Percentiles rank a stretch among this genome's conserved stretches.
Evolutionary conservation across 1,284 basidiomycete species (phyloP).

Genomic region (Takashimella koratensis): DNA sequence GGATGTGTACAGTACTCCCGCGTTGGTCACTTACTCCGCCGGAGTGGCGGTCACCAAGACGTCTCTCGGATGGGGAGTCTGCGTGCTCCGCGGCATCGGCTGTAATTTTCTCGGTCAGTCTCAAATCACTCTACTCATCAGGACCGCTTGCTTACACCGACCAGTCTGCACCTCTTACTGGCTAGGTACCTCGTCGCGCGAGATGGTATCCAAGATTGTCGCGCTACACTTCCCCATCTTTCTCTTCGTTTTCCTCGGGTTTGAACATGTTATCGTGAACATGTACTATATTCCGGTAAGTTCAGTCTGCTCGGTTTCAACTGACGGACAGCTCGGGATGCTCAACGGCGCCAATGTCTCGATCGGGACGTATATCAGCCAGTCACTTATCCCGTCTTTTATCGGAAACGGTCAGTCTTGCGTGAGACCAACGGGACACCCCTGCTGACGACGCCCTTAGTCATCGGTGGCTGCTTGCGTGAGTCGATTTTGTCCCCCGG

Average conservation of each 20-base stretch:
- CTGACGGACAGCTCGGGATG: slow-evolving; percentile 23
- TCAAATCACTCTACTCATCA: background rate
- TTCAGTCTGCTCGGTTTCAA: background rate
- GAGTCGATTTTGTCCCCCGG: background rate
- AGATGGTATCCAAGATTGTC: slow-evolving; percentile 39
- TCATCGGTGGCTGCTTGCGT: slow-evolving; percentile 18
- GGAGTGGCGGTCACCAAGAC: slow-evolving; percentile 25
- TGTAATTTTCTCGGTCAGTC: slow-evolving; percentile 41
- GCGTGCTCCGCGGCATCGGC: slow-evolving; percentile 43
- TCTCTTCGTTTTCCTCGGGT: slow-evolving; percentile 40
- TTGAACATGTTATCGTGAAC: slow-evolving; percentile 48
- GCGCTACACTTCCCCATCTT: slow-evolving; percentile 43
- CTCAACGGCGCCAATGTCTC: slow-evolving; percentile 28
- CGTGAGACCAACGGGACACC: background rate
- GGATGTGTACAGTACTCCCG: slow-evolving; percentile 15
- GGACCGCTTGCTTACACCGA: too few species aligned
- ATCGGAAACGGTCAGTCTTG: slow-evolving; percentile 23
- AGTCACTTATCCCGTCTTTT: slow-evolving; percentile 23
- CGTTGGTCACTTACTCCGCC: slow-evolving; percentile 14
- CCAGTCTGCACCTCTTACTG: slow-evolving; percentile 45
- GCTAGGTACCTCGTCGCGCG: slow-evolving; percentile 34
- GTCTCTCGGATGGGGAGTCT: slow-evolving; percentile 21
- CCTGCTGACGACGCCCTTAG: slow-evolving; percentile 1
- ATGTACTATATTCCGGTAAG: slow-evolving; percentile 41
- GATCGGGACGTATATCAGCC: slow-evolving; percentile 18